Percentiles rank a stretch among this genome's conserved stretches.
Evolutionary conservation across 2,329 filamentous ascomycete genomes (phyloP).

Genomic region (Chaetomium strumarium): DNA sequence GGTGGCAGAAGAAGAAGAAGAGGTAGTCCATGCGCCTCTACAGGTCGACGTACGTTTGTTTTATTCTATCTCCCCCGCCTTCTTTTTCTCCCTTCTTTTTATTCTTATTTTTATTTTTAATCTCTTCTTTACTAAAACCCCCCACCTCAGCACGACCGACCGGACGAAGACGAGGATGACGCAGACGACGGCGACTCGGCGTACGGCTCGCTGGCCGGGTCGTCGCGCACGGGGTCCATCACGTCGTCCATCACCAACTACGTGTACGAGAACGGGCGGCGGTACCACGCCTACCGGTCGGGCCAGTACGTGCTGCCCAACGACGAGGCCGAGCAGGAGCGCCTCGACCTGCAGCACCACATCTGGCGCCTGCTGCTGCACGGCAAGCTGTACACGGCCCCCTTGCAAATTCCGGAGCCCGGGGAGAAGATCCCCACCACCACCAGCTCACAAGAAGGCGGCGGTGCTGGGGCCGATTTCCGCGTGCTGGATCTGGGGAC

Average conservation of each 20-base stretch:
- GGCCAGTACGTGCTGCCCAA: conserved; percentile 43
- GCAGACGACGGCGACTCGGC: conserved; percentile 28
- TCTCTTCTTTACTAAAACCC: too few relatives aligned
- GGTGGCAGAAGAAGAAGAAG: not conserved
- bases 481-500: conserved; percentile 53
- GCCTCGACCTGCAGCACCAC: conserved; percentile 50
- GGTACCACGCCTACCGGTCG: conserved; percentile 43
- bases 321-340: conserved; percentile 49
- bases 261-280: conserved; percentile 41
- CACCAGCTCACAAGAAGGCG: not conserved
- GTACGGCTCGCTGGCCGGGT: conserved; percentile 31
- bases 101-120: too few relatives aligned
- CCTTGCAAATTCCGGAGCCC: conserved; percentile 21
- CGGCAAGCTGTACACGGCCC: conserved; percentile 40
- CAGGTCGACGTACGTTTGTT: conserved; percentile 12
- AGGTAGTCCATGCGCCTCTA: conserved; percentile 4
- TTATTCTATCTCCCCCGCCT: too few relatives aligned
- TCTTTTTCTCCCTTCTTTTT: too few relatives aligned
- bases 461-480: conserved; percentile 25
- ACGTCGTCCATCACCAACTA: conserved; percentile 41
- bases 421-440: not conserved
- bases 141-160: too few relatives aligned
- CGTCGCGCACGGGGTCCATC: conserved; percentile 33
- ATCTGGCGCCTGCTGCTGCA: conserved; percentile 43
- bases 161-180: too few relatives aligned